Base-by-base conservation (phyloP, 441 rosid genomes). In the Eruca vesicaria region DNA sequence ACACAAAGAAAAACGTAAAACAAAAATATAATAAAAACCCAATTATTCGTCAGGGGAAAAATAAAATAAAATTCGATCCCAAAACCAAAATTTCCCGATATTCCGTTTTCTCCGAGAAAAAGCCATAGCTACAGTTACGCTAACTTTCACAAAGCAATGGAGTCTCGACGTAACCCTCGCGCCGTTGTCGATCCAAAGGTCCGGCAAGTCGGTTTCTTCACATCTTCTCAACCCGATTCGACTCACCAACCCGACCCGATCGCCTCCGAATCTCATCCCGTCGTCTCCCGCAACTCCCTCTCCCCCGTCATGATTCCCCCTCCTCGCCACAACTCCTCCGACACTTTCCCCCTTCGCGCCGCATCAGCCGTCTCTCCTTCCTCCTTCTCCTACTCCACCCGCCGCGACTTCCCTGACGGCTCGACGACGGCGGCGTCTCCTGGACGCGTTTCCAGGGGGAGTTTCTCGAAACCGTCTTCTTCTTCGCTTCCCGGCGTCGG, bases 241-340 rank as follows among this genome's bases (percentile, higher is more conserved):
- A 64, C 63, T 69, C 72, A 43, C 4, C 79, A 73, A 10, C 76
- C 84, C 58, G 88, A 83, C 73, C 85, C 86, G 63, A 81, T 84
- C 69, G 41, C 73, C 21, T 4, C 79, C 28, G 71, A 81, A 5
- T 56, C 89, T 7, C 55, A 71, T 35, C 68, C 84, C 23, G 45
- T 80, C 59, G 56, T 79, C 20, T 31, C 86, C 28, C 73, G 74
- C 80, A 68, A 86, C 74, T 89, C 95, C 36, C 83, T 90, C 72
- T 89, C 92, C 29, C 97, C 97, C 0, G 95, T 94, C 62, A 94
- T 92, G 90, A 94, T 78, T 79, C 95, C 81, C 35, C 95, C 86
- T 23, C 86, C 88, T 50, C 91, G 88, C 69, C 91, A 83, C 81
- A 82, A 63, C 74, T 85, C 98, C 26, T 85, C 97, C 11, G 92